Evolutionary conservation across 768 basidiomycete species (phyloP).

Genomic region (Mycena olivaceomarginata): DNA sequence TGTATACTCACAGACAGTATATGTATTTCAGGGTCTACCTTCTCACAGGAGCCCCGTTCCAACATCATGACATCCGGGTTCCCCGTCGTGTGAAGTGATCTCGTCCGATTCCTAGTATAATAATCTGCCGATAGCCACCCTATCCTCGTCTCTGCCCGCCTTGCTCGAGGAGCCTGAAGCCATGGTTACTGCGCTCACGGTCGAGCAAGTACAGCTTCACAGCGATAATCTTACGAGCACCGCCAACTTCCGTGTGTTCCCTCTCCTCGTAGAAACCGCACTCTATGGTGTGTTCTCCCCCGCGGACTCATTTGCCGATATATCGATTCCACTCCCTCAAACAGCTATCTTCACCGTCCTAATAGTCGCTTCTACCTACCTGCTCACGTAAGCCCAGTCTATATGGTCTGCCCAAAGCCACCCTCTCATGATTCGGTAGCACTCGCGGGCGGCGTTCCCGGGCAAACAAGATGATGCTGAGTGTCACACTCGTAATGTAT

Average conservation of each 20-base stretch:
- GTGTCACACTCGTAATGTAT: conserved; percentile 26
- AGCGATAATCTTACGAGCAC: conserved; percentile 13
- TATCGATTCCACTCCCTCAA: background rate
- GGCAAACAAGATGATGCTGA: conserved; percentile 32
- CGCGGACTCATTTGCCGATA: background rate
- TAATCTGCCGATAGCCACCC: background rate
- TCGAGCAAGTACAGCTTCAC: conserved; percentile 20
- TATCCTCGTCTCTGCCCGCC: background rate
- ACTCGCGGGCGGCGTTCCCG: conserved; percentile 27
- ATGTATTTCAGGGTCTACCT: too few species aligned
- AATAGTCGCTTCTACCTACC: conserved; percentile 5
- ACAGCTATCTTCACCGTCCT: conserved; percentile 11
- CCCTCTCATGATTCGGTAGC: background rate
- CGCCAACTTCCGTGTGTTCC: conserved; percentile 26
- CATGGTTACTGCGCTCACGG: conserved; percentile 14
- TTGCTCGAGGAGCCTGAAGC: background rate
- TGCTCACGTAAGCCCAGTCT: conserved; percentile 9
- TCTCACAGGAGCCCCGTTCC: too few species aligned
- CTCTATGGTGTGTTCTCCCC: conserved; percentile 17
- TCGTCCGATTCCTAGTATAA: background rate
- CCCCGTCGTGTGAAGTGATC: too few species aligned
- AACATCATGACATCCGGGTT: too few species aligned
- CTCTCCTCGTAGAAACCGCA: conserved; percentile 27
- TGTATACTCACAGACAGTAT: too few species aligned
- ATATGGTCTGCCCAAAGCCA: too few species aligned